Evolutionary conservation across 768 basidiomycete species (phyloP).

Genomic region (Daedaleopsis nitida): DNA sequence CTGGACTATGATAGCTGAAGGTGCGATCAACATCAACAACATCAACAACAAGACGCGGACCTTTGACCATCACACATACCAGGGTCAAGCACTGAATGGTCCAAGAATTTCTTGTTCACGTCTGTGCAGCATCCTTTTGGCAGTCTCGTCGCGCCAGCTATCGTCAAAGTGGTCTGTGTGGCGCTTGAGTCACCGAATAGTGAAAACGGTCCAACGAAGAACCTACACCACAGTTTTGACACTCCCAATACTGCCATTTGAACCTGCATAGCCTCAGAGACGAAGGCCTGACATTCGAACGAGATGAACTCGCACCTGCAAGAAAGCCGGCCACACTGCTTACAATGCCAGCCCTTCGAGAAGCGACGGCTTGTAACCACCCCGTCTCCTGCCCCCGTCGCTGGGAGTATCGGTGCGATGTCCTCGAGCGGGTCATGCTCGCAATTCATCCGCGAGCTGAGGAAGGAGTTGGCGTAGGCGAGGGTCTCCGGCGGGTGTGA

Average conservation of each 20-base stretch:
- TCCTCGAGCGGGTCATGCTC: constrained; percentile 36
- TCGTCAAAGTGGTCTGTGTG: constrained; percentile 13
- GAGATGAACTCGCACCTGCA: constrained; percentile 54
- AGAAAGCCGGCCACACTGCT: constrained; percentile 68
- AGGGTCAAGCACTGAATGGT: neutral
- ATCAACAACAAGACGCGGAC: too few species aligned
- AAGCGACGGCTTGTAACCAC: constrained; percentile 57
- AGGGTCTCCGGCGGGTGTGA: constrained; percentile 38
- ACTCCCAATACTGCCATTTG: constrained; percentile 79
- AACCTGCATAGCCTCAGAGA: constrained; percentile 42
- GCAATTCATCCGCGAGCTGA: constrained; percentile 36
- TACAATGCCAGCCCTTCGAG: constrained; percentile 72
- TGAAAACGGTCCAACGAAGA: neutral
- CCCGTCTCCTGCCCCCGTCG: constrained; percentile 27
- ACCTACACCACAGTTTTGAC: constrained; percentile 58
- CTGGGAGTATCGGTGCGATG: constrained; percentile 41
- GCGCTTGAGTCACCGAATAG: neutral
- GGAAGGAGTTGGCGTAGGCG: constrained; percentile 50
- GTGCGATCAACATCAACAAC: neutral
- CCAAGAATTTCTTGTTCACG: constrained; percentile 2
- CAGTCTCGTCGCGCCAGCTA: constrained; percentile 24
- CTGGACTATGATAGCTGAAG: constrained; percentile 19
- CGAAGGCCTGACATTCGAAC: constrained; percentile 1
- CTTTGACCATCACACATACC: neutral
- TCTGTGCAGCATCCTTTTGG: constrained; percentile 44